Evolutionary conservation across 306 rosid genomes (phyloP).

Genomic region (Clitoria ternatea): DNA sequence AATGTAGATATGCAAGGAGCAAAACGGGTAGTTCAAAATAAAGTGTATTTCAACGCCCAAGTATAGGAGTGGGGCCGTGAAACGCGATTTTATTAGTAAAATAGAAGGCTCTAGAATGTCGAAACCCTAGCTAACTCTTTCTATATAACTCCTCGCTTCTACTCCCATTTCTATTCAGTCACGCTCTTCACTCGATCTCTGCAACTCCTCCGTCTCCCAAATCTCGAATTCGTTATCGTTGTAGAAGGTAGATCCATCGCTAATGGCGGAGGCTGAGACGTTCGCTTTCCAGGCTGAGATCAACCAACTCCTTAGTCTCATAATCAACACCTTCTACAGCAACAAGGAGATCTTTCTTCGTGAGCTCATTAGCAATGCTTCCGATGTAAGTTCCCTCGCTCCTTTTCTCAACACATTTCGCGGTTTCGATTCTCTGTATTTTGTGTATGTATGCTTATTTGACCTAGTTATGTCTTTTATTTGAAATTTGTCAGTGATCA

Average conservation of each 20-base stretch:
- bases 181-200: not conserved
- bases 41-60: not conserved
- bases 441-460: not conserved
- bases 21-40: not conserved
- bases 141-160: not conserved
- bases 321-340: conserved; percentile 90
- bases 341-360: conserved; percentile 95
- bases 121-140: conserved; percentile 20
- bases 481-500: not conserved
- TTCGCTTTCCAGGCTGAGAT: conserved; percentile 96
- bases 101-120: conserved; percentile 23
- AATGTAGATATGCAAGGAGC: not conserved
- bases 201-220: not conserved
- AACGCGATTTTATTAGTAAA: not conserved
- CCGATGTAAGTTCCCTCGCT: conserved; percentile 39
- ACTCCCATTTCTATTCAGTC: not conserved
- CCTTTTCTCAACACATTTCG: too few species aligned
- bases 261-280: conserved; percentile 61
- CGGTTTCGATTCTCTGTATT: not conserved
- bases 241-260: not conserved
- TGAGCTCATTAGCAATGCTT: conserved; percentile 75
- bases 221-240: not conserved
- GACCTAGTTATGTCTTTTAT: not conserved
- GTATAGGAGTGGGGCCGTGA: not conserved
- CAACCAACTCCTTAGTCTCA: conserved; percentile 84